phyloP scores from a whole-genome alignment of 169 alveolate genomes.

The Eimeria falciformis region DNA sequence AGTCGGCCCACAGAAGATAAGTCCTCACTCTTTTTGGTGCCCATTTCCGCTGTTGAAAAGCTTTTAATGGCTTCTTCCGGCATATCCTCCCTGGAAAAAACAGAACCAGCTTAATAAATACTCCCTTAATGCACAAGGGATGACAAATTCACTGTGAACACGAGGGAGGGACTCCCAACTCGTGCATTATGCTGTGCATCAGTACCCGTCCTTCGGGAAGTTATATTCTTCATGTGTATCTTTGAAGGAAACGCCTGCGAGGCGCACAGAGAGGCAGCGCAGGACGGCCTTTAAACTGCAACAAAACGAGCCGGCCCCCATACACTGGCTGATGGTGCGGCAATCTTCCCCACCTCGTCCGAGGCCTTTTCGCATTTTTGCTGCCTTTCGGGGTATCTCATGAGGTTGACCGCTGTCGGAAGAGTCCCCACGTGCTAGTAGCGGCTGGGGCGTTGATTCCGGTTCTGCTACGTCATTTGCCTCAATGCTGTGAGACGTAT shows the following conservation, averaged over 20 bases:
- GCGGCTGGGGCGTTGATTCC: not conserved
- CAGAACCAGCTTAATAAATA: too few relatives aligned
- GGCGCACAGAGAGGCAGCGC: too few relatives aligned
- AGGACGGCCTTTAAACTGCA: too few relatives aligned
- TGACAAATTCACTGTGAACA: not conserved
- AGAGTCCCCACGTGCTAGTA: conserved; percentile 9
- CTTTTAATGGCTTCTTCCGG: not conserved
- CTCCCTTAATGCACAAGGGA: not conserved
- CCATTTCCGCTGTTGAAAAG: not conserved
- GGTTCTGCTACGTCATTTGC: conserved; percentile 4
- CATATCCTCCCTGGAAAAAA: not conserved
- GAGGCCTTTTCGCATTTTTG: conserved; percentile 24
- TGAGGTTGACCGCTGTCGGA: not conserved
- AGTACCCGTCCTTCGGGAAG: conserved; percentile 45
- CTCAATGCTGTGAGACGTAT: not conserved
- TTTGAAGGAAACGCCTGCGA: conserved; percentile 57
- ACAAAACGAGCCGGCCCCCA: too few relatives aligned
- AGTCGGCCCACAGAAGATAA: not conserved
- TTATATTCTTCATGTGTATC: conserved; percentile 51
- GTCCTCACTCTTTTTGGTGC: conserved; percentile 1
- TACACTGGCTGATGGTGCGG: too few relatives aligned
- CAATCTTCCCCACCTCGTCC: not conserved
- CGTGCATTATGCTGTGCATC: not conserved
- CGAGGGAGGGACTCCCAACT: not conserved
- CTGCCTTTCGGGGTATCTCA: not conserved